Evolutionary conservation across 2,329 filamentous ascomycete species (phyloP).

Genomic region (Diaporthe australafricana): DNA sequence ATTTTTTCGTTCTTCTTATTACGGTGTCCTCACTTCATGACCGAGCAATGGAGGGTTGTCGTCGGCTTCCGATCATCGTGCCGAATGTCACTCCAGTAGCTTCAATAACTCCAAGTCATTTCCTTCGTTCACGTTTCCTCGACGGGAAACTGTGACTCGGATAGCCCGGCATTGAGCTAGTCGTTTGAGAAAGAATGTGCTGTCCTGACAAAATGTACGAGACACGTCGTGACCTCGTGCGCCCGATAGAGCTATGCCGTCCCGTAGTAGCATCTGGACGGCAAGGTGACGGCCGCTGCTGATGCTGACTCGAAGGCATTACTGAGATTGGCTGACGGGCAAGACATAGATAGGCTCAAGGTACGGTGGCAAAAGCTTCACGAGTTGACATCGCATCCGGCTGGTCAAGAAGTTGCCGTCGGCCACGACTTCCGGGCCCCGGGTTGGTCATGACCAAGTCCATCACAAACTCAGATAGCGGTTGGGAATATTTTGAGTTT

Average conservation of each 20-base stretch:
- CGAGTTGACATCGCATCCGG: neutral
- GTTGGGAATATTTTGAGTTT: neutral
- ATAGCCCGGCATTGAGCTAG: neutral
- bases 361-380: slow-evolving; percentile 23
- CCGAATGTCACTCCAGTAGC: neutral
- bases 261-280: neutral
- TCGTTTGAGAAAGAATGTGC: neutral
- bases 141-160: neutral
- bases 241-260: neutral
- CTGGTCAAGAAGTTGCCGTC: neutral
- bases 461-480: neutral
- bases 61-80: neutral
- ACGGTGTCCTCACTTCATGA: neutral
- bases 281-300: slow-evolving; percentile 10
- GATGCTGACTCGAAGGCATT: slow-evolving; percentile 27
- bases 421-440: neutral
- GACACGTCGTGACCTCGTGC: slow-evolving; percentile 15
- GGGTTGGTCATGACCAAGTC: neutral
- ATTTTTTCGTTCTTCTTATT: neutral
- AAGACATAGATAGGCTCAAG: slow-evolving; percentile 10
- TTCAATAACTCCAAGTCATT: neutral
- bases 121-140: neutral
- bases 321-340: slow-evolving; percentile 27
- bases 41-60: neutral
- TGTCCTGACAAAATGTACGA: neutral